phyloP scores from a whole-genome alignment of 2,329 filamentous ascomycete species.

The Stagonosporopsis tanaceti region DNA sequence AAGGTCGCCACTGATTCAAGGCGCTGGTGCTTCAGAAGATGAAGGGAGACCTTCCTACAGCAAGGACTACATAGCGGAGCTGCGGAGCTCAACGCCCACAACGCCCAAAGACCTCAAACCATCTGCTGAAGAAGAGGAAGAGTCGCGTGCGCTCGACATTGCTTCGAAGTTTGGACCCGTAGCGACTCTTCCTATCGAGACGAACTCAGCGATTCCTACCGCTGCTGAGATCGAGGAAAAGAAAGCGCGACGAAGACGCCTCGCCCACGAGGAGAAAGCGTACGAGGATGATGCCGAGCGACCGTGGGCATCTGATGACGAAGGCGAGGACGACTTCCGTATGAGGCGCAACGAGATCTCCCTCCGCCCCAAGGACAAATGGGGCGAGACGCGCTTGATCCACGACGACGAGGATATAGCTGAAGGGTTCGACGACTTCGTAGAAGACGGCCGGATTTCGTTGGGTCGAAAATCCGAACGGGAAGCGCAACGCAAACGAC shows the following conservation, averaged over 20 bases:
- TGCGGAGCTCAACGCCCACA: conserved; percentile 84
- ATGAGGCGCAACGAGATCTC: conserved; percentile 54
- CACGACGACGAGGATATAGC: conserved; percentile 90
- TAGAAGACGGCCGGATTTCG: conserved; percentile 81
- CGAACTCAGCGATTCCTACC: conserved; percentile 70
- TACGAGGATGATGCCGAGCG: conserved; percentile 60
- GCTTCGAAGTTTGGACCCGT: conserved; percentile 64
- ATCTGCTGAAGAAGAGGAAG: conserved; percentile 52
- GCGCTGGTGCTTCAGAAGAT: conserved; percentile 62
- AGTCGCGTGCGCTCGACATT: conserved; percentile 56
- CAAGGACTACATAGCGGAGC: conserved; percentile 83
- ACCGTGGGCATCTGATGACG: conserved; percentile 52
- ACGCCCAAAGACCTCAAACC: conserved; percentile 71
- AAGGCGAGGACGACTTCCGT: conserved; percentile 50
- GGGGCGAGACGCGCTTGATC: conserved; percentile 74
- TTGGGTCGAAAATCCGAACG: conserved; percentile 81
- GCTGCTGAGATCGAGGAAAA: conserved; percentile 88
- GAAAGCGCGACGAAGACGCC: conserved; percentile 84
- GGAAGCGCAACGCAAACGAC: conserved; percentile 70
- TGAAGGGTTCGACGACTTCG: conserved; percentile 92
- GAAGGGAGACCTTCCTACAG: conserved; percentile 81
- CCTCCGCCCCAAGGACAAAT: conserved; percentile 66
- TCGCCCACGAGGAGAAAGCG: conserved; percentile 74
- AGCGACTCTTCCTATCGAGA: conserved; percentile 47
- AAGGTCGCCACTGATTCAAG: conserved; percentile 56